These are phyloP conservation scores for Brassica juncea DNA, from an alignment of 345 rosid species.

Conservation along the genomic window DNA sequence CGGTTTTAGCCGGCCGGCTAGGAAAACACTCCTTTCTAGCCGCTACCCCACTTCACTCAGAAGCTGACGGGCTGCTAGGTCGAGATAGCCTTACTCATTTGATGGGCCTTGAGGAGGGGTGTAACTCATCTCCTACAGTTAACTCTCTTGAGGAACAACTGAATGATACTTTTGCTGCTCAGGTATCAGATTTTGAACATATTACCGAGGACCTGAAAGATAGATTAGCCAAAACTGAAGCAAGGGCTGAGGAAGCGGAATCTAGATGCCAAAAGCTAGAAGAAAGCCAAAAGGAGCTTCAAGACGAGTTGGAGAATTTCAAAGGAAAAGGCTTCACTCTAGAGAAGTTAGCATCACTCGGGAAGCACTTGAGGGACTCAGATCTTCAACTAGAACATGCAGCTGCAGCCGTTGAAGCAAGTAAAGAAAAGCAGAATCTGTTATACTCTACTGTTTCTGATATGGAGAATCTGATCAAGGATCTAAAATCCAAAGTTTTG, in stretches of 20 bases:
- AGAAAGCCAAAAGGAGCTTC: conserved; percentile 52
- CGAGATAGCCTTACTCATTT: no score
- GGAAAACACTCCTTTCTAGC: no score
- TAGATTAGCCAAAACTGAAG: conserved; percentile 51
- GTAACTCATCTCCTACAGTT: no score
- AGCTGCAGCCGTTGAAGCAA: conserved; percentile 78
- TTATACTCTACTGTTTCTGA: conserved; percentile 65
- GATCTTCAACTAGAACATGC: conserved; percentile 73
- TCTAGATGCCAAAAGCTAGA: conserved; percentile 47
- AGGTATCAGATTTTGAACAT: conserved; percentile 41
- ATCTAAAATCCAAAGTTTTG: conserved; percentile 65
- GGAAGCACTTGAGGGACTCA: conserved; percentile 63
- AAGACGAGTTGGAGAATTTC: conserved; percentile 52
- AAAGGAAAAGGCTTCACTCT: conserved; percentile 46
- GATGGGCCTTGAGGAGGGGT: no score
- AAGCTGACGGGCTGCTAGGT: no score
- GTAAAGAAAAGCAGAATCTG: conserved; percentile 77
- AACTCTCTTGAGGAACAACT: conserved; percentile 53
- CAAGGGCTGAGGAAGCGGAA: conserved; percentile 59
- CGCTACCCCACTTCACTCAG: no score
- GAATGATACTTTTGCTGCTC: conserved; percentile 22
- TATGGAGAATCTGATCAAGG: conserved; percentile 79
- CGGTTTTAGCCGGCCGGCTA: no score
- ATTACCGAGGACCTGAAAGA: conserved; percentile 48
- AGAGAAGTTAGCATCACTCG: conserved; percentile 64